phyloP scores from a whole-genome alignment of 2,329 filamentous ascomycete genomes.

The Byssothecium circinans region DNA sequence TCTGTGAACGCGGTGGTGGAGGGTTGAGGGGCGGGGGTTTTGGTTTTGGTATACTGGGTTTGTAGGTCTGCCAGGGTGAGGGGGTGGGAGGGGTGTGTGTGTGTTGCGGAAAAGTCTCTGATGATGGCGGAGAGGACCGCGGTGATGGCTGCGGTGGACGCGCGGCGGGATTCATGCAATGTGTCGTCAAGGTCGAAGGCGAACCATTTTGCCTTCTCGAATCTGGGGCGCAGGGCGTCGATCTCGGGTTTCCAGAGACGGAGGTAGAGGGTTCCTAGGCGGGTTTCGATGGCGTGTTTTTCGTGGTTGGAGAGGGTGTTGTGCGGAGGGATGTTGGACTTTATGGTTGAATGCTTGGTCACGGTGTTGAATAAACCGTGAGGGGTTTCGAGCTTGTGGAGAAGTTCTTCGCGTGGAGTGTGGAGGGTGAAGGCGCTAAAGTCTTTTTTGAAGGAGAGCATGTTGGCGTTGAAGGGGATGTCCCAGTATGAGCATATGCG shows the following conservation, averaged over 20 bases:
- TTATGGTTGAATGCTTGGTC: not conserved
- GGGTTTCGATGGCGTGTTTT: not conserved
- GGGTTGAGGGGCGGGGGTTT: too few species aligned
- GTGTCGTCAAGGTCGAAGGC: slow-evolving; percentile 56
- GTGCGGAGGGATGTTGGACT: not conserved
- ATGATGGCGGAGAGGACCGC: slow-evolving; percentile 37
- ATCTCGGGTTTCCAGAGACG: not conserved
- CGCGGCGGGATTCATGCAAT: slow-evolving; percentile 50
- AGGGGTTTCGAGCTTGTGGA: not conserved
- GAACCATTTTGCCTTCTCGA: slow-evolving; percentile 38
- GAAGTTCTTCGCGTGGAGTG: too few species aligned
- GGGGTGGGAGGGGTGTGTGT: slow-evolving; percentile 1
- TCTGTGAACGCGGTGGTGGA: too few species aligned
- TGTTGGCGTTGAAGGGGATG: not conserved
- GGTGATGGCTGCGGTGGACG: slow-evolving; percentile 42
- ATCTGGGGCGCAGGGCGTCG: not conserved
- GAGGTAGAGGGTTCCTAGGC: not conserved
- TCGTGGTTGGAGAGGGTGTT: not conserved
- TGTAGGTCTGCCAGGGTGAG: too few species aligned
- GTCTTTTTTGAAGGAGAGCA: not conserved
- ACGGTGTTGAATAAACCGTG: not conserved
- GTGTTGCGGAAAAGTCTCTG: too few species aligned
- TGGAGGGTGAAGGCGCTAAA: too few species aligned
- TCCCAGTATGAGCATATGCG: not conserved
- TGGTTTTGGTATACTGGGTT: too few species aligned